Percentiles rank a stretch among this genome's conserved stretches.
Evolutionary conservation across 1,284 basidiomycete species (phyloP).

Genomic region (Cryptococcus sp.): DNA sequence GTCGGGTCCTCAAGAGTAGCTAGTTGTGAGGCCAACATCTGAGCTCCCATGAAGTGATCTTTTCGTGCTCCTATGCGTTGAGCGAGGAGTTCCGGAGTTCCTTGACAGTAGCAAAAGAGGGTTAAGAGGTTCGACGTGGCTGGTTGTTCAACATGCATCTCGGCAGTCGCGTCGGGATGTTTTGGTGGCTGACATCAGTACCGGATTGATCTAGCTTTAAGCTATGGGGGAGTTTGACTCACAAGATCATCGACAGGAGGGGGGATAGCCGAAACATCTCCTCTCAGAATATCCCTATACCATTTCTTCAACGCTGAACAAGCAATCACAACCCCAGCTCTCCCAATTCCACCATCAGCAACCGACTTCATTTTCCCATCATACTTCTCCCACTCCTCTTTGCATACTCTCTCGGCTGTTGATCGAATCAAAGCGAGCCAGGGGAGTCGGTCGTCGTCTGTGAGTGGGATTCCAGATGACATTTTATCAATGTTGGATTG

Average conservation of each 20-base stretch:
- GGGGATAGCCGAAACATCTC: slow-evolving; percentile 46
- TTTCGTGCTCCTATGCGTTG: slow-evolving; percentile 67
- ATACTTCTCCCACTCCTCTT: slow-evolving; percentile 46
- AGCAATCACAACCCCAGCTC: slow-evolving; percentile 66
- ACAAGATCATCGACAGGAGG: slow-evolving; percentile 37
- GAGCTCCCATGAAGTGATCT: slow-evolving; percentile 83
- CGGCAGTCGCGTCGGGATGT: slow-evolving; percentile 19
- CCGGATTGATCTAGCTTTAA: neutral
- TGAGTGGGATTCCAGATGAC: slow-evolving; percentile 70
- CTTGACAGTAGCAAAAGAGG: slow-evolving; percentile 79
- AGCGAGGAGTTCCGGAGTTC: slow-evolving; percentile 59
- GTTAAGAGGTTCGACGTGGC: slow-evolving; percentile 54
- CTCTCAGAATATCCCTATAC: slow-evolving; percentile 79
- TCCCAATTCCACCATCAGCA: slow-evolving; percentile 29
- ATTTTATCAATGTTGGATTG: slow-evolving; percentile 81
- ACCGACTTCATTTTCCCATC: slow-evolving; percentile 16
- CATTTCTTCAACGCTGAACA: slow-evolving; percentile 79
- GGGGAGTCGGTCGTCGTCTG: slow-evolving; percentile 75
- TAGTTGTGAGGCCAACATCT: slow-evolving; percentile 83
- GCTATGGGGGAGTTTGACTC: slow-evolving; percentile 9
- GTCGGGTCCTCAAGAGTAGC: slow-evolving; percentile 68
- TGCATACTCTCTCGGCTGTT: slow-evolving; percentile 57
- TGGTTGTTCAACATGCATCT: slow-evolving; percentile 20
- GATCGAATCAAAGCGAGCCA: slow-evolving; percentile 74
- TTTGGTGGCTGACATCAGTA: slow-evolving; percentile 10